Base-by-base conservation (phyloP, 306 rosid species). In the Inga laurina region DNA sequence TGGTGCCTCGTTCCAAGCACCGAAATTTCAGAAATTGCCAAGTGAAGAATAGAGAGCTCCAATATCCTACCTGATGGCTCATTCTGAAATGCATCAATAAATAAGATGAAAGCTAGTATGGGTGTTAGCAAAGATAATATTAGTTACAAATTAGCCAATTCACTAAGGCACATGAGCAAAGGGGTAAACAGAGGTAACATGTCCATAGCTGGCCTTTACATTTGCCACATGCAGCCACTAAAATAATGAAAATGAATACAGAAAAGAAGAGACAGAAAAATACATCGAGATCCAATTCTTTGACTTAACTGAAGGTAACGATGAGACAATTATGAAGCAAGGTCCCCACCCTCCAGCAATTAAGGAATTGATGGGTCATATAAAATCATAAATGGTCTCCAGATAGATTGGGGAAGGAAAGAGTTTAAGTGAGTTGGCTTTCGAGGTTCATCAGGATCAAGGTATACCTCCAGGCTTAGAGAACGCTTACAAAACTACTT, bases 1-100 rank as follows among this genome's bases (percentile, higher is more conserved):
- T 91, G 96, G 90, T 93, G 94, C 68, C 89, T 82, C 15, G 98
- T 92, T 79, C 91, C 93, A 10, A 95, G 81, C 73, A 81, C 91
- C 16, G 91, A 32, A 79, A 95, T 89, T 90, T 95, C 98, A 32
- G 98, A 89, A 95, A 95, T 92, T 68, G 98, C 98, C 84, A 95
- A 76, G 86, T 91, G 98, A 84, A 95, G 98, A 85, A 95, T 93
- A 85, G 92, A 95, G 46, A 95, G 93, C 87, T 95, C 98, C 89
- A 95, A 88, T 84, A 95, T 92, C 87, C 88, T 90, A 59, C 96
- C 90, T 5, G 96, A 91, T 35, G 98, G 94, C 84, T 89, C 93
- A 46, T 82, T 78, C 98, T 95, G 91, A 76, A 80, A 83, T 72
- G 81, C 49, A 76, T 32, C 81, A 76, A 54, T 27, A 76, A 22